These are phyloP conservation scores for Rickenella mellea DNA, from an alignment of 768 basidiomycete genomes.

Conservation along the genomic window DNA sequence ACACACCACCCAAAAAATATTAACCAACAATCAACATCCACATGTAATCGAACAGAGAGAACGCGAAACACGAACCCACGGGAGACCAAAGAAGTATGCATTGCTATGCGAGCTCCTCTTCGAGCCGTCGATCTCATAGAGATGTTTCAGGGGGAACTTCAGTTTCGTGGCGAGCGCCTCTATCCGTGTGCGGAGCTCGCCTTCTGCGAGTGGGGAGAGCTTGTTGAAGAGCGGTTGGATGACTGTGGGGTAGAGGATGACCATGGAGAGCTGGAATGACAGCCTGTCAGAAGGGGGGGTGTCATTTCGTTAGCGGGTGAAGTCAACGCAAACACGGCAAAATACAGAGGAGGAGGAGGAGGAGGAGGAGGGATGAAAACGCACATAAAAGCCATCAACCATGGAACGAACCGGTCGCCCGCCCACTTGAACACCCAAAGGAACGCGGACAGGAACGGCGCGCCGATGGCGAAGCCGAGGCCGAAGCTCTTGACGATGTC, in stretches of 20 bases:
- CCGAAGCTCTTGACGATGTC: slow-evolving; percentile 79
- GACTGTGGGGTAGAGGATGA: slow-evolving; percentile 71
- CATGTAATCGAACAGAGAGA: not conserved
- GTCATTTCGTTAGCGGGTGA: slow-evolving; percentile 2
- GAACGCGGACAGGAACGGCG: slow-evolving; percentile 82
- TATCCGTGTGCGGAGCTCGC: slow-evolving; percentile 70
- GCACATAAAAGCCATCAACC: slow-evolving; percentile 88
- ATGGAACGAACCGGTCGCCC: slow-evolving; percentile 85
- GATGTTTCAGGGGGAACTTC: slow-evolving; percentile 86
- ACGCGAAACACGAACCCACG: slow-evolving; percentile 51
- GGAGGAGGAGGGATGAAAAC: slow-evolving; percentile 19
- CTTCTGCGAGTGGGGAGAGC: slow-evolving; percentile 73
- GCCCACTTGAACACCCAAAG: slow-evolving; percentile 89
- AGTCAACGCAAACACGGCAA: not conserved
- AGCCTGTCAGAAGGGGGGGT: slow-evolving; percentile 51
- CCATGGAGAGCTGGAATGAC: slow-evolving; percentile 76
- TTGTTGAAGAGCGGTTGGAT: slow-evolving; percentile 98
- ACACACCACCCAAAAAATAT: too few relatives aligned
- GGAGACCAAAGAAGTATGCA: slow-evolving; percentile 97
- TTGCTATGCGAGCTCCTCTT: slow-evolving; percentile 94
- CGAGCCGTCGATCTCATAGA: slow-evolving; percentile 96
- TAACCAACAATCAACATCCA: too few relatives aligned
- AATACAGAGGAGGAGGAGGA: not conserved
- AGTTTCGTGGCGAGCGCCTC: slow-evolving; percentile 72
- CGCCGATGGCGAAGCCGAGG: slow-evolving; percentile 60